Percentiles rank a stretch among this genome's conserved stretches.
Conservation (phyloP, 75 land plant species). For the Picea sitchensis region DNA sequence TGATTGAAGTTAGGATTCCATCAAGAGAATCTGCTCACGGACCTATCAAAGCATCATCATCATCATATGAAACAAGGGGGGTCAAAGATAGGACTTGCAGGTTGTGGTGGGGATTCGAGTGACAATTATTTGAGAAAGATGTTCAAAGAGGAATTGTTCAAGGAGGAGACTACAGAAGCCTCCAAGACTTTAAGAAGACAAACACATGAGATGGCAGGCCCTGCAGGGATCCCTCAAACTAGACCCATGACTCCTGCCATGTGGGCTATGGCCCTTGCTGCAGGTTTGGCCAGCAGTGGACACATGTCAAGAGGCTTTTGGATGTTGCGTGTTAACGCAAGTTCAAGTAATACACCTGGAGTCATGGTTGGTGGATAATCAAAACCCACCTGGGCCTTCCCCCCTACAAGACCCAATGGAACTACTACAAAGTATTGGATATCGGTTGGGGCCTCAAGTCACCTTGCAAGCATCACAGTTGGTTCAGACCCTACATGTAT, state of each 20-base stretch:
- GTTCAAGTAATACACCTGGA: slow-evolving; percentile 33
- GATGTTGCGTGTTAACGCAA: slow-evolving; percentile 73
- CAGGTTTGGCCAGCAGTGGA: slow-evolving; percentile 33
- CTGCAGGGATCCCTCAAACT: neutral
- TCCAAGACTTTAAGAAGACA: slow-evolving; percentile 21
- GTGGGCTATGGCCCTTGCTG: slow-evolving; percentile 50
- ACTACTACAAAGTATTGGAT: slow-evolving; percentile 44
- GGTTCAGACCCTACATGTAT: slow-evolving; percentile 16
- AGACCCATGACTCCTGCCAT: slow-evolving; percentile 19
- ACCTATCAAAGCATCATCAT: slow-evolving; percentile 23
- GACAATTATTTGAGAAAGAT: slow-evolving; percentile 49
- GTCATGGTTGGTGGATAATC: slow-evolving; percentile 32
- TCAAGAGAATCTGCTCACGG: slow-evolving; percentile 31
- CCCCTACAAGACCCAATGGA: slow-evolving; percentile 26
- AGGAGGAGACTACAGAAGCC: slow-evolving; percentile 52
- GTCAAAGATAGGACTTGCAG: slow-evolving; percentile 30
- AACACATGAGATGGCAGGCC: slow-evolving; percentile 16
- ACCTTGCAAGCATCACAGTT: slow-evolving; percentile 20
- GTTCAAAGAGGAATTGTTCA: slow-evolving; percentile 61
- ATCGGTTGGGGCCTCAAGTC: slow-evolving; percentile 28
- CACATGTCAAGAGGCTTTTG: slow-evolving; percentile 57
- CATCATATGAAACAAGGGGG: neutral
- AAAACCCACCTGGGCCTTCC: slow-evolving; percentile 61
- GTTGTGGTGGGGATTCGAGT: slow-evolving; percentile 16
- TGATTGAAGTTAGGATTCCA: slow-evolving; percentile 54